A percentile compares a stretch with the other conserved stretches of the same genome.
Evolutionary conservation across 1,284 basidiomycete species (phyloP).

Genomic region (Leccinum holopus): DNA sequence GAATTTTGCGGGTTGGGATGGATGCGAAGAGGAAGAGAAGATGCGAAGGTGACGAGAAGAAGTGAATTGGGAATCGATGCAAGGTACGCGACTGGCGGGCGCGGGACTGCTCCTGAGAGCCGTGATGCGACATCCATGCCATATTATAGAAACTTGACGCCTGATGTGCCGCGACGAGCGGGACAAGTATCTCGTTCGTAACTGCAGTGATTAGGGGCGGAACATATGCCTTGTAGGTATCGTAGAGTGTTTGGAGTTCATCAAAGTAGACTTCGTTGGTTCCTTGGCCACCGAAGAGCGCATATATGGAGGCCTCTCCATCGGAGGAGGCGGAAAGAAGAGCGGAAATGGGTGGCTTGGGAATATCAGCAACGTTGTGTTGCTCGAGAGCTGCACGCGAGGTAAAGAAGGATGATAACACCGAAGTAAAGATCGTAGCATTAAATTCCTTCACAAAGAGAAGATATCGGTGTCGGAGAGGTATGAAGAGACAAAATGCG

Average conservation of each 20-base stretch:
- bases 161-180: constrained; percentile 67
- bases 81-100: no score
- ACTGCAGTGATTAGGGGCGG: constrained; percentile 65
- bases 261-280: constrained; percentile 98
- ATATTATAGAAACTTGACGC: constrained; percentile 73
- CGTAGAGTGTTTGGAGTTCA: constrained; percentile 89
- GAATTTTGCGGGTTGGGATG: constrained; percentile 83
- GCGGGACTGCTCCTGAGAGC: no score
- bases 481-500: constrained; percentile 78
- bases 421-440: constrained; percentile 69
- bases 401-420: constrained; percentile 81
- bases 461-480: constrained; percentile 78
- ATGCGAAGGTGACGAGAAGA: constrained; percentile 47
- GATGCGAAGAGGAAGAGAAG: constrained; percentile 86
- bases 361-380: constrained; percentile 57
- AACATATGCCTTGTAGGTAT: constrained; percentile 88
- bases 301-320: constrained; percentile 82
- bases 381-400: constrained; percentile 75
- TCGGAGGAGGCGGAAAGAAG: constrained; percentile 71
- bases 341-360: constrained; percentile 66
- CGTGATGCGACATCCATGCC: constrained; percentile 49
- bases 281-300: constrained; percentile 97
- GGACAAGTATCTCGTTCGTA: constrained; percentile 67
- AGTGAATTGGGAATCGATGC: no score
- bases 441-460: constrained; percentile 77